These are phyloP conservation scores for Xylaria cubensis DNA, from an alignment of 495 filamentous ascomycete species.

Conservation along the genomic window DNA sequence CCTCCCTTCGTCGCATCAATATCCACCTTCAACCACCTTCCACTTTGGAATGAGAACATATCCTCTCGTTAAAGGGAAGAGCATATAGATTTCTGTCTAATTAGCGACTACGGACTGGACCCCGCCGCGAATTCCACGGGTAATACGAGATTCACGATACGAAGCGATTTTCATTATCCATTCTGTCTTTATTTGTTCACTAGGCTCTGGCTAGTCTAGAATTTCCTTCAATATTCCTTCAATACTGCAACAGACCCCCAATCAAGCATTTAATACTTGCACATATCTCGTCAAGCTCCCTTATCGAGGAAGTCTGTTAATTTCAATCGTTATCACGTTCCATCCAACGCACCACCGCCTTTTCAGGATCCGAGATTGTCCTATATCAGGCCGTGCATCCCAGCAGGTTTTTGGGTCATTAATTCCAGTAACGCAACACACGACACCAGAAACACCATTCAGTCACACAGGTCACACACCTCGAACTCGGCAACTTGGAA, in stretches of 20 bases:
- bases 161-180: slow-evolving; percentile 21
- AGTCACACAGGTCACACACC: slow-evolving; percentile 29
- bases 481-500: slow-evolving; percentile 24
- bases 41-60: slow-evolving; percentile 18
- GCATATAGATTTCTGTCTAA: slow-evolving; percentile 22
- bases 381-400: slow-evolving; percentile 29
- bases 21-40: slow-evolving; percentile 11
- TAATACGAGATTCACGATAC: slow-evolving; percentile 29
- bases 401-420: slow-evolving; percentile 27
- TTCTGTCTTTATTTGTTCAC: slow-evolving; percentile 17
- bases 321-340: slow-evolving; percentile 6
- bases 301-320: background rate
- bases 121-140: slow-evolving; percentile 21
- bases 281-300: slow-evolving; percentile 16
- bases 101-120: slow-evolving; percentile 19
- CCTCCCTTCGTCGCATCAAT: slow-evolving; percentile 17
- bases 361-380: slow-evolving; percentile 1
- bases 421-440: slow-evolving; percentile 16
- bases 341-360: slow-evolving; percentile 12
- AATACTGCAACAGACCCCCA: slow-evolving; percentile 24
- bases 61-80: slow-evolving; percentile 20
- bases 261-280: slow-evolving; percentile 21
- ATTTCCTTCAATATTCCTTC: slow-evolving; percentile 26
- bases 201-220: slow-evolving; percentile 33
- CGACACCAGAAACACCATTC: slow-evolving; percentile 4